Evolutionary conservation across 495 filamentous ascomycete genomes (phyloP), one percentile per base, ranked within the genome.

Genomic region (Penicillium parvum): DNA sequence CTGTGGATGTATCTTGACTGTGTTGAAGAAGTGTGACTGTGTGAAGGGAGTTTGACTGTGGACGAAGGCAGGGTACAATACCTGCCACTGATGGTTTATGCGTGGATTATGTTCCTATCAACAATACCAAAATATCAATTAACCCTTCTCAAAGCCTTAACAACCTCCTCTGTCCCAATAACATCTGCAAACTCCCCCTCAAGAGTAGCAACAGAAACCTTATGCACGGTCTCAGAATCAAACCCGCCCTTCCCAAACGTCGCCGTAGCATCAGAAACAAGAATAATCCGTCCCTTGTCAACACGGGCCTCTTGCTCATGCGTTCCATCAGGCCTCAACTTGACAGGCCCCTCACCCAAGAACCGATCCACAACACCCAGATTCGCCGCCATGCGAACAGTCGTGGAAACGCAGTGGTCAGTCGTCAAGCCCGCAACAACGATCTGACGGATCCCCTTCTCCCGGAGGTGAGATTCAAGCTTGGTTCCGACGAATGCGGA

Each of bases 361-460:
- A 51, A 47, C 15, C 60, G 55, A 49, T 64, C 60, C 16, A 71
- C 69, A 14, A 76, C 69, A 1, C 65, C 59, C 32, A 74, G 32
- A 45, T 78, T 75, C 9, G 61, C 64, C 3, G 73, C 72, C 67
- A 76, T 74, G 14, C 74, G 64, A 7, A 66, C 58, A 3, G 73
- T 71, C 5, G 72, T 77, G 36, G 67, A 72, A 17, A 76, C 69
- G 30, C 73, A 77, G 37, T 75, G 72, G 53, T 75, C 72, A 22
- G 71, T 75, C 0, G 69, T 74, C 37, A 76, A 45, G 1, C 73
- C 72, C 7, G 62, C 58, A 35, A 74, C 40, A 26, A 74, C 39
- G 2, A 77, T 46, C 41, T 71, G 64, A 5, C 65, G 49, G 16
- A 73, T 52, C 0, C 50, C 61, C 16, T 59, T 60, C 18, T 49